A percentile compares a stretch with the other conserved stretches of the same genome.
Evolutionary conservation across 2,329 filamentous ascomycete genomes (phyloP).

Genomic region (Colletotrichum karsti): DNA sequence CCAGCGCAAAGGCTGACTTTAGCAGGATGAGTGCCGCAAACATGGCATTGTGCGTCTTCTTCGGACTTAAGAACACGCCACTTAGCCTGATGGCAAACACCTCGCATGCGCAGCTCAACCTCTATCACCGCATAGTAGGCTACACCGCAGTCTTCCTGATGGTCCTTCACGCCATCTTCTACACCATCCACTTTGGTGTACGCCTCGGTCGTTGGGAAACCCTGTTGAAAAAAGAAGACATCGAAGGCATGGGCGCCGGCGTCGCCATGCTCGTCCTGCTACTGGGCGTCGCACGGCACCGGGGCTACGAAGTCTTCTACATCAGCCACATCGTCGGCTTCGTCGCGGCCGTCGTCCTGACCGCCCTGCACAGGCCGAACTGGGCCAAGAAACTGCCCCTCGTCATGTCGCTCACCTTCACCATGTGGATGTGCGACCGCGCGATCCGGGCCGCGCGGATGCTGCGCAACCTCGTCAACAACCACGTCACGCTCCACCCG

Average conservation of each 20-base stretch:
- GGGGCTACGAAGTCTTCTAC: conserved; percentile 57
- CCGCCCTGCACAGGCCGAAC: conserved; percentile 53
- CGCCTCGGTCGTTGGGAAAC: conserved; percentile 28
- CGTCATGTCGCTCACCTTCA: conserved; percentile 45
- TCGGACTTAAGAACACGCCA: conserved; percentile 58
- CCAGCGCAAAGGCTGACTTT: background rate
- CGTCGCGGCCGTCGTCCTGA: conserved; percentile 46
- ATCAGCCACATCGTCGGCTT: conserved; percentile 52
- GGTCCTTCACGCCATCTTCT: conserved; percentile 45
- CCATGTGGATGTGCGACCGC: conserved; percentile 54
- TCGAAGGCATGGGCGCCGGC: conserved; percentile 45
- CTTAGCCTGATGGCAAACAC: conserved; percentile 45
- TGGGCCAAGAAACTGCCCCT: conserved; percentile 45
- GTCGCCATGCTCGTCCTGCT: conserved; percentile 47
- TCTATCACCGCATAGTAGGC: conserved; percentile 54
- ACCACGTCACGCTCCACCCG: conserved; percentile 49
- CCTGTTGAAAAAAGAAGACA: conserved; percentile 39
- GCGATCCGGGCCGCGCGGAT: conserved; percentile 42
- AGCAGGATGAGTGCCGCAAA: conserved; percentile 56
- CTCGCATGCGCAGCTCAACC: conserved; percentile 56
- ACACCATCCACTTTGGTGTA: conserved; percentile 42
- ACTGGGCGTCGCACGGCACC: conserved; percentile 40
- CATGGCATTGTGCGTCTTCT: conserved; percentile 46
- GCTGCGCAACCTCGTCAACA: conserved; percentile 45
- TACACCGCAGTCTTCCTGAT: conserved; percentile 48